Conservation (phyloP, 495 filamentous ascomycete species). For the Podospora appendiculata region DNA sequence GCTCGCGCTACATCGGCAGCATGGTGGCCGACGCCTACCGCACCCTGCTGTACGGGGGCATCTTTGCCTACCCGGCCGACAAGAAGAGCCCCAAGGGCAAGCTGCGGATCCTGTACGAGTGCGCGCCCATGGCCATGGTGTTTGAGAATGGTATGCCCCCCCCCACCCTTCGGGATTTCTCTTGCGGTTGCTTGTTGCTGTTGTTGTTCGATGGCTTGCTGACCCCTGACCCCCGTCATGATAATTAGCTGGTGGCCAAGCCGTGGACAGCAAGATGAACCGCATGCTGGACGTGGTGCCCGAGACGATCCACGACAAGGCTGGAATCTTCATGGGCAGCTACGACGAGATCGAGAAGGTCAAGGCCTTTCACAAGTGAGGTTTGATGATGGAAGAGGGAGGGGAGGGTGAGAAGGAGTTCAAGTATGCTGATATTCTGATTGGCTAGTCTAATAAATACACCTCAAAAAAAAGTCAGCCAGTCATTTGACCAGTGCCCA, state of each 20-base stretch:
- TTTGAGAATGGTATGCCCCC: constrained; percentile 84
- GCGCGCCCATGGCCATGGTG: constrained; percentile 97
- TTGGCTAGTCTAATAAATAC: too few relatives aligned
- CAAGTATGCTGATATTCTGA: too few relatives aligned
- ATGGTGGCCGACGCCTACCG: constrained; percentile 99
- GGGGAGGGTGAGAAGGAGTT: not conserved
- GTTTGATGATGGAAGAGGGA: not conserved
- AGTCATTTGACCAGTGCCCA: too few relatives aligned
- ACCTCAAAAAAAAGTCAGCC: too few relatives aligned
- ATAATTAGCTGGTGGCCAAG: constrained; percentile 72
- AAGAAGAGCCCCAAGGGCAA: constrained; percentile 98
- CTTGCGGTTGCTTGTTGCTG: not conserved
- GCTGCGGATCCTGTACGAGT: constrained; percentile 95
- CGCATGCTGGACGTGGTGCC: constrained; percentile 87
- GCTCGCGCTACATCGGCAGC: constrained; percentile 86
- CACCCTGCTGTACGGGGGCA: constrained; percentile 88
- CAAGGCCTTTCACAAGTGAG: constrained; percentile 51
- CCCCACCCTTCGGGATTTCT: not conserved
- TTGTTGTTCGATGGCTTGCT: not conserved
- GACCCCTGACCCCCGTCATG: not conserved
- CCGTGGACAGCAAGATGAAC: constrained; percentile 78
- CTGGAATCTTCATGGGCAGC: constrained; percentile 93
- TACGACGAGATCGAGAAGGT: constrained; percentile 94
- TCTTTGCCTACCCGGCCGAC: constrained; percentile 96
- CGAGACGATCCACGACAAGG: constrained; percentile 89